Evolutionary conservation across 2,329 filamentous ascomycete genomes (phyloP).

Genomic region (Talaromyces sp.): DNA sequence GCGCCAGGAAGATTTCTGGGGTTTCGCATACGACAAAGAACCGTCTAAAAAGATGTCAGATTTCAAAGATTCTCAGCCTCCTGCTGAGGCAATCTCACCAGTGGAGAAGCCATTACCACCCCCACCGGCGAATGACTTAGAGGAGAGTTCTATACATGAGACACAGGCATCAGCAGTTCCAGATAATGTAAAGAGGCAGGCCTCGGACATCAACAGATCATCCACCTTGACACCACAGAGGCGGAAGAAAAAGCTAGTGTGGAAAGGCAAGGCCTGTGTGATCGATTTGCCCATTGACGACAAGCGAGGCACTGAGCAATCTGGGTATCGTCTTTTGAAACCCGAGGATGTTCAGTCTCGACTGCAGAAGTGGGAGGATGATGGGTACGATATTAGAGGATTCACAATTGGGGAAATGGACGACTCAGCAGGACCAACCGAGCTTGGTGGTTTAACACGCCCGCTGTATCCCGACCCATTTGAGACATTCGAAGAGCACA

Average conservation of each 20-base stretch:
- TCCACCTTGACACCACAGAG: conserved; percentile 34
- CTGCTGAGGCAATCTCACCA: conserved; percentile 2
- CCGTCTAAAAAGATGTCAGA: conserved; percentile 39
- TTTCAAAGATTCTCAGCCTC: conserved; percentile 19
- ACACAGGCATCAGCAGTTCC: conserved; percentile 8
- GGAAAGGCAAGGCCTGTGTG: conserved; percentile 74
- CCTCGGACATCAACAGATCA: conserved; percentile 17
- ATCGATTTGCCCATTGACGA: conserved; percentile 71
- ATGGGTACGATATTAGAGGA: conserved; percentile 48
- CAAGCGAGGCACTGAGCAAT: conserved; percentile 58
- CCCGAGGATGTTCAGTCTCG: conserved; percentile 42
- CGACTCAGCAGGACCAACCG: conserved; percentile 28
- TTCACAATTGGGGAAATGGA: conserved; percentile 40
- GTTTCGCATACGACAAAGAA: conserved; percentile 48
- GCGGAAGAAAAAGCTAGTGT: conserved; percentile 71
- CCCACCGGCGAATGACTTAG: conserved; percentile 8
- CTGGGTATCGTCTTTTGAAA: conserved; percentile 41
- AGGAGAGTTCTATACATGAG: conserved; percentile 1
- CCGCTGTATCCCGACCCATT: conserved; percentile 46
- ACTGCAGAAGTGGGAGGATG: conserved; percentile 44
- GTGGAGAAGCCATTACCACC: conserved; percentile 5
- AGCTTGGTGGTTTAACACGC: conserved; percentile 47
- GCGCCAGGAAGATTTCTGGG: conserved; percentile 49
- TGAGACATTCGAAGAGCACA: conserved; percentile 41
- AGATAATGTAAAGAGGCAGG: conserved; percentile 16